Conservation (phyloP, 2,329 filamentous ascomycete species). For the Pseudogymnoascus pannorum region DNA sequence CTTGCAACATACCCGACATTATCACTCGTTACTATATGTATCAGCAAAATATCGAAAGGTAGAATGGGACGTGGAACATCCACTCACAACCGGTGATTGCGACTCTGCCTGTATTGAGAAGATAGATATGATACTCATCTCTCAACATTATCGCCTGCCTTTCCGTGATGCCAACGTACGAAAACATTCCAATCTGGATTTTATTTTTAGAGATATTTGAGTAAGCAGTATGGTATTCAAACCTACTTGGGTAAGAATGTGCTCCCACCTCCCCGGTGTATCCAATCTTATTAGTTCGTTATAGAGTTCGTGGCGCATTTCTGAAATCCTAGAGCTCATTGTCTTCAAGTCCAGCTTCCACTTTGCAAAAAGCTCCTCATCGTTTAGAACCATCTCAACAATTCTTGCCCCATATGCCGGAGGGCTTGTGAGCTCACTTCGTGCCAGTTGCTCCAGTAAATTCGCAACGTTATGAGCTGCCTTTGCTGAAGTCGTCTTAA, state of each 20-base stretch:
- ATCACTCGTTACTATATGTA: not conserved
- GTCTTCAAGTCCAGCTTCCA: constrained; percentile 32
- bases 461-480: constrained; percentile 29
- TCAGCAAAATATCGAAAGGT: not conserved
- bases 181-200: not conserved
- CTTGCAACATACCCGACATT: not conserved
- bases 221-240: not conserved
- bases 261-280: constrained; percentile 33
- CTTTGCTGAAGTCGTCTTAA: not conserved
- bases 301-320: constrained; percentile 31
- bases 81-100: not conserved
- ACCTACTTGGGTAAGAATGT: constrained; percentile 28
- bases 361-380: constrained; percentile 23
- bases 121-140: not conserved
- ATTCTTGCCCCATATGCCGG: constrained; percentile 32
- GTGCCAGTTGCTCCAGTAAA: constrained; percentile 26
- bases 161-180: not conserved
- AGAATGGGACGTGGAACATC: not conserved
- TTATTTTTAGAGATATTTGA: too few species aligned
- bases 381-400: constrained; percentile 29
- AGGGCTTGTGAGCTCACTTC: constrained; percentile 27
- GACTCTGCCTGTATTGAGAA: not conserved
- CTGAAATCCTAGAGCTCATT: constrained; percentile 32
- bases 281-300: constrained; percentile 27
- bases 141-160: not conserved